Conservation (phyloP, 768 basidiomycete genomes). For the Boletus rubroflammeus region DNA sequence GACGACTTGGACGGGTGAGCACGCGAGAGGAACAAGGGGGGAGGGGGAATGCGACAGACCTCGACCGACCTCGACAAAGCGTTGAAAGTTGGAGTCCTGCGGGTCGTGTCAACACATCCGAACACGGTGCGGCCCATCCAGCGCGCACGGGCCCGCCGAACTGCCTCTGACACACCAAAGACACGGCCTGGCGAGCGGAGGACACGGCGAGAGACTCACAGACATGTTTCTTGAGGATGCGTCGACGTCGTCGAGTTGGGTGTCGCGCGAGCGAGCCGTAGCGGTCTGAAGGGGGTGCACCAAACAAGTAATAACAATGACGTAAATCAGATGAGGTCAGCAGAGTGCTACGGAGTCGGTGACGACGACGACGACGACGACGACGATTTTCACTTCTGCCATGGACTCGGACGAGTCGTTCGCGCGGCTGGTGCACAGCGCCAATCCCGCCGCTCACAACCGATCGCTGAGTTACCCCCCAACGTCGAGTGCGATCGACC, state of each 20-base stretch:
- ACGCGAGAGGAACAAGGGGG: too few species aligned
- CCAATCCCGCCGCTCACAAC: slow-evolving; percentile 24
- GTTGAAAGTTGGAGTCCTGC: slow-evolving; percentile 87
- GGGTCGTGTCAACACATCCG: slow-evolving; percentile 19
- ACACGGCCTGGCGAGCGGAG: background rate
- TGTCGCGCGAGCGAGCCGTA: background rate
- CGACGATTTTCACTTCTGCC: background rate
- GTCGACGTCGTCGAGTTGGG: slow-evolving; percentile 2
- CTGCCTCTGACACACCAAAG: rapidly evolving
- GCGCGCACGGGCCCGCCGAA: background rate
- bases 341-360: background rate
- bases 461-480: slow-evolving; percentile 52
- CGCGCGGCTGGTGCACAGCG: slow-evolving; percentile 24
- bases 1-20: slow-evolving; percentile 52
- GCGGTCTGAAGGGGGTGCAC: background rate
- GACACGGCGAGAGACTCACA: slow-evolving; percentile 11
- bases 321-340: slow-evolving; percentile 6
- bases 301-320: slow-evolving; percentile 17
- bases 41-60: slow-evolving; percentile 38
- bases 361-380: slow-evolving; percentile 5
- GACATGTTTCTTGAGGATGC: slow-evolving; percentile 16
- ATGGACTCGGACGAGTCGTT: slow-evolving; percentile 31
- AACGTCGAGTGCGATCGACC: slow-evolving; percentile 50
- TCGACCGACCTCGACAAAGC: slow-evolving; percentile 98
- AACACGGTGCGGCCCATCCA: slow-evolving; percentile 8